Base-by-base conservation (phyloP, 1,284 basidiomycete species). In the Athelia sp. region DNA sequence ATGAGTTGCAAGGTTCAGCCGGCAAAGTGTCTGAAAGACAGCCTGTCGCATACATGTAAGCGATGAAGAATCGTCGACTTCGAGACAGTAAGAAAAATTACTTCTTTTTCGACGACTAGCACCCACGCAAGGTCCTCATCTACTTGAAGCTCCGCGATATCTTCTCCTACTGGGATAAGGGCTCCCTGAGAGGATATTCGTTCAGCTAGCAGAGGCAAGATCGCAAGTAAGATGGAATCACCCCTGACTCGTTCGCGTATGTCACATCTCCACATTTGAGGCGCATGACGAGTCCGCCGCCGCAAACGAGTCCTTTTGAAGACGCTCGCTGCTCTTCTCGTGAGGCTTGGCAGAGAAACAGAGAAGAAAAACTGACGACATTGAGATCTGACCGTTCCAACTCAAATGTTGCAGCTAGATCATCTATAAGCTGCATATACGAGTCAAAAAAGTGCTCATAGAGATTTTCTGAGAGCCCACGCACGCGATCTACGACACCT, bases 81-180 rank as follows among this genome's bases (percentile, higher is more conserved):
- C 36, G 26, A 14, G 40, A 21, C 10, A n/a, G n/a, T n/a, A 42
- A 22, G 9, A 14, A 10, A 43, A 50, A 73, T 54, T 13, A 87
- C 93, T 69, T 98, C 94, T 70, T 98, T 98, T 66, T 98, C 94
- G 11, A 97, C 79, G 1, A 97, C 71, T 15, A 97, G 72, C 3
- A 96, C 78, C 87, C 90, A 97, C 0, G 73, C 57, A 4, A 92
- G 59, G 36, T 74, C 66, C 8, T 75, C 66, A 1, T 72, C 62
- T 0, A 87, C 60, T 18, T 76, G 69, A 52, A 93, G 76, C 0
- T 69, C 68, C 8, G 71, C 64, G 36, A 96, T 86, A 42, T 84
- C 79, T 60, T 91, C 88, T 19, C 77, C 75, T 0, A 77, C 74
- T 1, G 92, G 92, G 50, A 96, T 89, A 22, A 95, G 71, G 0